Percentiles rank a stretch among this genome's conserved stretches.
These are phyloP conservation scores for Boletales sp. DNA, from an alignment of 768 basidiomycete species.

Conservation along the genomic window DNA sequence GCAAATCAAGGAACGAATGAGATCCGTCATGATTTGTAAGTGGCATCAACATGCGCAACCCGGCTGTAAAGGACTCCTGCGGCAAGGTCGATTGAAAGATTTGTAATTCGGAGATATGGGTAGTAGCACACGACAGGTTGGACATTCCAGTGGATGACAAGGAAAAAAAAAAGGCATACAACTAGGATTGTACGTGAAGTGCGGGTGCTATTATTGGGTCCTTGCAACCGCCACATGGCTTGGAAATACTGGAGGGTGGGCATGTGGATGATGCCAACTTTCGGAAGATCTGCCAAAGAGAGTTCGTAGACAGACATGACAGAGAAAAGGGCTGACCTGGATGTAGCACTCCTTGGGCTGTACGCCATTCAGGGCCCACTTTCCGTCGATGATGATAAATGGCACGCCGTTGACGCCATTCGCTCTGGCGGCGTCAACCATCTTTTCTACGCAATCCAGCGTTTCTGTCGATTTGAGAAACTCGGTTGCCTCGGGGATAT, in stretches of 20 bases:
- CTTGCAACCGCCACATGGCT: conserved; percentile 20
- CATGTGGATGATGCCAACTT: conserved; percentile 23
- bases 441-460: conserved; percentile 37
- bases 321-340: conserved; percentile 26
- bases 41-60: conserved; percentile 9
- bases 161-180: conserved; percentile 13
- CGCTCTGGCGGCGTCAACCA: conserved; percentile 37
- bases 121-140: conserved; percentile 11
- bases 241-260: conserved; percentile 2
- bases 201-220: conserved; percentile 15
- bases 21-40: conserved; percentile 7
- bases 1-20: conserved; percentile 11
- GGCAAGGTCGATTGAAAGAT: conserved; percentile 10
- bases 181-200: conserved; percentile 10
- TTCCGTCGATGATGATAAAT: conserved; percentile 45
- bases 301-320: neutral
- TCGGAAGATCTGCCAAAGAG: conserved; percentile 26
- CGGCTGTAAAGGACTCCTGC: conserved; percentile 17
- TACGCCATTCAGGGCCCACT: conserved; percentile 44
- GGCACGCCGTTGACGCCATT: conserved; percentile 51
- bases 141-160: conserved; percentile 14
- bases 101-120: conserved; percentile 9
- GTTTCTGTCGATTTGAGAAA: conserved; percentile 42
- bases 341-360: conserved; percentile 40
- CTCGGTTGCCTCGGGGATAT: conserved; percentile 29